Percentiles rank a stretch among this genome's conserved stretches.
These are phyloP conservation scores for Paecilomyces niveus DNA, from an alignment of 2,329 filamentous ascomycete genomes.

Conservation along the genomic window DNA sequence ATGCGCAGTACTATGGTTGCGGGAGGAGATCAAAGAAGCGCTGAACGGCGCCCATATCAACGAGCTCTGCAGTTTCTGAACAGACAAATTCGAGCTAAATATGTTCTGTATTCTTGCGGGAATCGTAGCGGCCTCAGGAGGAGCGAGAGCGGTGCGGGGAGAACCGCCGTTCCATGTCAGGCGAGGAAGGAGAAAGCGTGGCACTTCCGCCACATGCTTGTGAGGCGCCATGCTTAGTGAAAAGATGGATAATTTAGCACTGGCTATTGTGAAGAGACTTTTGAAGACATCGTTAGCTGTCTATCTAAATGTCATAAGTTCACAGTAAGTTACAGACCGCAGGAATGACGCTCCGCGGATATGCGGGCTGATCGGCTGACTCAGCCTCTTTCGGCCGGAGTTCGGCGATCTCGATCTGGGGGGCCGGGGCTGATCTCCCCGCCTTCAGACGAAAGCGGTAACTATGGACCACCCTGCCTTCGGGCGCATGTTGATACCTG, in stretches of 20 bases:
- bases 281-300: not conserved
- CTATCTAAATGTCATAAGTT: not conserved
- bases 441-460: too few species aligned
- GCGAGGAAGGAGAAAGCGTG: slow-evolving; percentile 36
- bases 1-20: slow-evolving; percentile 5
- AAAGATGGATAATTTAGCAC: not conserved
- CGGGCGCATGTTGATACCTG: not conserved
- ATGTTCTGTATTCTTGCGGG: slow-evolving; percentile 15
- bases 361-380: not conserved
- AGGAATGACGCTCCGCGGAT: not conserved
- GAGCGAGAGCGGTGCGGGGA: slow-evolving; percentile 21
- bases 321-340: not conserved
- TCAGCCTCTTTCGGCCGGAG: not conserved
- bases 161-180: slow-evolving; percentile 35
- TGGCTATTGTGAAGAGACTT: not conserved
- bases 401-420: not conserved
- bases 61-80: slow-evolving; percentile 13
- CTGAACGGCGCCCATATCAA: slow-evolving; percentile 5
- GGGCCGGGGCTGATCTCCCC: too few species aligned
- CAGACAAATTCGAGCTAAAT: slow-evolving; percentile 12
- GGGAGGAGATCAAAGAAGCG: slow-evolving; percentile 6
- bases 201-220: slow-evolving; percentile 36
- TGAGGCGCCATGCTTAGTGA: slow-evolving; percentile 29
- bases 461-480: not conserved
- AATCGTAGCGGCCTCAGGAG: slow-evolving; percentile 18